Evolutionary conservation across 305 asterid species (phyloP), one percentile per base, ranked within the genome.

Genomic region (Nicotiana rustica): DNA sequence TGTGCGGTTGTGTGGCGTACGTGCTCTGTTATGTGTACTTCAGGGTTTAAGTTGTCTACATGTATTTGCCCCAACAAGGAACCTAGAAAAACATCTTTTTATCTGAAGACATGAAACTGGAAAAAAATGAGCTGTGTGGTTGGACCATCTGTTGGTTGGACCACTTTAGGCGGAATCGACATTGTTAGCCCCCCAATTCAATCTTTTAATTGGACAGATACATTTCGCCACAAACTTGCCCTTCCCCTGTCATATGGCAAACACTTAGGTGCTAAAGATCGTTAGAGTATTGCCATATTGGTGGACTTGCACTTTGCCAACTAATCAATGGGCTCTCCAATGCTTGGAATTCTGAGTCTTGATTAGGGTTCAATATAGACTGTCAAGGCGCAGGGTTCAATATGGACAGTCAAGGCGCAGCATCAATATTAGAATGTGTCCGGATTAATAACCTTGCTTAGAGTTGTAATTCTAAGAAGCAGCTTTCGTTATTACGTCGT

Each of bases 201-300:
- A 19, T 71, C 78, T 1, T 71, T 44, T 13, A 18, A 44, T 71
- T 71, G 19, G 38, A 44, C 78, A 44, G 60, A 44, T 18, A 5
- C 18, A 44, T 41, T 18, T 47, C 19, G 4, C 61, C 78, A 19
- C 9, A 18, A 5, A 21, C 38, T 71, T 71, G 19, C 38, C 78
- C 38, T 13, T 71, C 78, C 78, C 59, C 78, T 2, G 29, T 70
- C 60, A 49, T 70, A 44, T 47, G 60, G 25, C 60, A 44, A 70
- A 71, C 19, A 29, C 60, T 5, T 44, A 12, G 35, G 64, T 49
- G 29, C 17, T 47, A 71, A 47, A 21, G 44, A 52, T 75, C 17
- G 29, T 49, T 75, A 44, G 38, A 52, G 79, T 29, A 75, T 52
- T 75, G 55, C 79, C 64, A 15, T 75, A 52, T 29, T 75, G 64